phyloP scores from a whole-genome alignment of 768 basidiomycete species.

The Psilocybe subaeruginosa region DNA sequence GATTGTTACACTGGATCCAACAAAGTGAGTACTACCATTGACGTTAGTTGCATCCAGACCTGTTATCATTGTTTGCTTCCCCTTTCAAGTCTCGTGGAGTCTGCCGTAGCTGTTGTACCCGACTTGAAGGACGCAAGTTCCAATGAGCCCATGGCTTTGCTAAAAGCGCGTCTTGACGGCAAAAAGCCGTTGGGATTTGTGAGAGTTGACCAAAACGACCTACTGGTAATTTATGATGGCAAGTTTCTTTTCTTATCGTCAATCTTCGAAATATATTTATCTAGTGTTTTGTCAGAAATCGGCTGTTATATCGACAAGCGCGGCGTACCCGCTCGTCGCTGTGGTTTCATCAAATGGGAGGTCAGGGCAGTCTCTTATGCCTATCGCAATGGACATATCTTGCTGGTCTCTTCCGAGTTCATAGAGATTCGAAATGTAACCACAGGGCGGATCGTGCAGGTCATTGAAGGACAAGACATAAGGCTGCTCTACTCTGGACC shows the following conservation, averaged over 20 bases:
- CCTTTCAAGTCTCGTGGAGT: slow-evolving; percentile 39
- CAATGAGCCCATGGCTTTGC: slow-evolving; percentile 43
- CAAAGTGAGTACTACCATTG: slow-evolving; percentile 50
- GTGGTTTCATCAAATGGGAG: slow-evolving; percentile 80
- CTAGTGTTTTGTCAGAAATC: slow-evolving; percentile 45
- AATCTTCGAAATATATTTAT: not conserved
- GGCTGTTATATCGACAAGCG: slow-evolving; percentile 78
- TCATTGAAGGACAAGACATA: slow-evolving; percentile 75
- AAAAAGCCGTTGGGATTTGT: slow-evolving; percentile 72
- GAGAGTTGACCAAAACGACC: slow-evolving; percentile 52
- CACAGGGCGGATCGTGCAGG: slow-evolving; percentile 76
- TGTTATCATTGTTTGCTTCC: not conserved
- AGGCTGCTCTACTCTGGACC: slow-evolving; percentile 59
- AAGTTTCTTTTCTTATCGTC: slow-evolving; percentile 22
- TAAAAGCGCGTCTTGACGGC: slow-evolving; percentile 62
- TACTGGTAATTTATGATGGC: slow-evolving; percentile 80
- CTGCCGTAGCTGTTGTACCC: slow-evolving; percentile 55
- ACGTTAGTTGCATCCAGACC: not conserved
- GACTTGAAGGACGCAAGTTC: slow-evolving; percentile 48
- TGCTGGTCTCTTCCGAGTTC: slow-evolving; percentile 76
- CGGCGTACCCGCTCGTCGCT: slow-evolving; percentile 64
- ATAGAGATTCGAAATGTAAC: slow-evolving; percentile 71
- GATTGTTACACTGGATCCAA: slow-evolving; percentile 68
- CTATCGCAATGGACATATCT: slow-evolving; percentile 60
- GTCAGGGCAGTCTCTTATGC: slow-evolving; percentile 65